Percentiles rank a stretch among this genome's conserved stretches.
These are phyloP conservation scores for Tieghemostelium lacteum DNA, from an alignment of 78 protist species.

Conservation along the genomic window DNA sequence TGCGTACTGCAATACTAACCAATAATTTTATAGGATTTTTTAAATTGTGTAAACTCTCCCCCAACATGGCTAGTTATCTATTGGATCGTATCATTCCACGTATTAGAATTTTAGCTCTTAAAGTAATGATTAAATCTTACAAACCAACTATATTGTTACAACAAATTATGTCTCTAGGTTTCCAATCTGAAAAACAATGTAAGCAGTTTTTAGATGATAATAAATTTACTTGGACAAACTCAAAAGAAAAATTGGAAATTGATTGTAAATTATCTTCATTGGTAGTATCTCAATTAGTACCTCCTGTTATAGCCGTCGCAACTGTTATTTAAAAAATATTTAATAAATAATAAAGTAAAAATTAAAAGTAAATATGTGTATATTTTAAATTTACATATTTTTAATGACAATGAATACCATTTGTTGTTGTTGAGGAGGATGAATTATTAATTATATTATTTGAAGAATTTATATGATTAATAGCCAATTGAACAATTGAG, in stretches of 20 bases:
- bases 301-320: conserved; percentile 9
- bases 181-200: conserved; percentile 36
- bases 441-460: neutral
- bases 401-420: conserved; percentile 38
- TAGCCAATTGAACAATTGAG: conserved; percentile 62
- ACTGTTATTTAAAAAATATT: neutral
- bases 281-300: conserved; percentile 2
- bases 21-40: conserved; percentile 45
- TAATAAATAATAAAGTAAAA: neutral
- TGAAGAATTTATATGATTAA: conserved; percentile 21
- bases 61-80: conserved; percentile 62
- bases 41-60: conserved; percentile 21
- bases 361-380: no score
- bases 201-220: conserved; percentile 44
- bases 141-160: conserved; percentile 35
- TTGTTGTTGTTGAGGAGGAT: conserved; percentile 2
- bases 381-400: no score
- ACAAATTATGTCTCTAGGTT: conserved; percentile 41
- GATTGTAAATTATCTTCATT: conserved; percentile 42
- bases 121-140: conserved; percentile 40
- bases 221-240: conserved; percentile 19
- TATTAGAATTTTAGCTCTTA: conserved; percentile 55
- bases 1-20: conserved; percentile 43
- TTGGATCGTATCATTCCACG: conserved; percentile 59
- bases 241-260: conserved; percentile 40